A percentile compares a stretch with the other conserved stretches of the same genome.
Conservation (phyloP, 352 stramenopile species). For the Elongisporangium prolatum region DNA sequence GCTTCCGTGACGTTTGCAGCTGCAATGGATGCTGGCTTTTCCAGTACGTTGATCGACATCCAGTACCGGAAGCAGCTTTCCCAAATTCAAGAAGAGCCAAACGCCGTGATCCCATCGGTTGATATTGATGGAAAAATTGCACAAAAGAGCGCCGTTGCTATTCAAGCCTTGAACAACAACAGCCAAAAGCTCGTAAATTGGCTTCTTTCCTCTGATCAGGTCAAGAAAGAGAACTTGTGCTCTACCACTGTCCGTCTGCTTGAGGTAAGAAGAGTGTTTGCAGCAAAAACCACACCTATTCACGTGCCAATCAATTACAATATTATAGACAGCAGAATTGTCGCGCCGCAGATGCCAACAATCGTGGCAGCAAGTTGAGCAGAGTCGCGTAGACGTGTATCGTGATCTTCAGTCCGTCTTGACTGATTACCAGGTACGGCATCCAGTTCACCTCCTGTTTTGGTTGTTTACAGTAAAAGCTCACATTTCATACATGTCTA, state of each 20-base stretch:
- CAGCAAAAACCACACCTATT: too few species aligned
- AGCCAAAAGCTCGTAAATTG: slow-evolving; percentile 77
- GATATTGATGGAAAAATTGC: slow-evolving; percentile 6
- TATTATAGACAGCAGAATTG: slow-evolving; percentile 64
- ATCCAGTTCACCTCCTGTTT: neutral
- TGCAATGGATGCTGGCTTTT: slow-evolving; percentile 74
- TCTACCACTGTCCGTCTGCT: slow-evolving; percentile 51
- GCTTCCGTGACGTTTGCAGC: slow-evolving; percentile 49
- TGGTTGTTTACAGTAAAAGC: neutral
- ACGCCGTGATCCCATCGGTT: slow-evolving; percentile 3
- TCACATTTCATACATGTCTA: slow-evolving; percentile 10
- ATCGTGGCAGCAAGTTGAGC: slow-evolving; percentile 59
- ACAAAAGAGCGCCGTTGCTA: slow-evolving; percentile 12
- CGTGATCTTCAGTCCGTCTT: slow-evolving; percentile 62
- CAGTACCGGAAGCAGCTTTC: slow-evolving; percentile 54
- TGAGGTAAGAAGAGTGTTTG: slow-evolving; percentile 27
- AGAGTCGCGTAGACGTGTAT: slow-evolving; percentile 63
- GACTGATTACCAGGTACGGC: slow-evolving; percentile 70
- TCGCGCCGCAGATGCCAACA: slow-evolving; percentile 54
- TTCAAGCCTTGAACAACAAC: slow-evolving; percentile 51
- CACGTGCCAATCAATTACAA: too few species aligned
- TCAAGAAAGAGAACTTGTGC: slow-evolving; percentile 67
- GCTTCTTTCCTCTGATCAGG: slow-evolving; percentile 58
- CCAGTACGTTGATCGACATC: slow-evolving; percentile 60
- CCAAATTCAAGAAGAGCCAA: slow-evolving; percentile 17